phyloP scores from a whole-genome alignment of 164 flowering plant species.

The Berberis vulgaris region DNA sequence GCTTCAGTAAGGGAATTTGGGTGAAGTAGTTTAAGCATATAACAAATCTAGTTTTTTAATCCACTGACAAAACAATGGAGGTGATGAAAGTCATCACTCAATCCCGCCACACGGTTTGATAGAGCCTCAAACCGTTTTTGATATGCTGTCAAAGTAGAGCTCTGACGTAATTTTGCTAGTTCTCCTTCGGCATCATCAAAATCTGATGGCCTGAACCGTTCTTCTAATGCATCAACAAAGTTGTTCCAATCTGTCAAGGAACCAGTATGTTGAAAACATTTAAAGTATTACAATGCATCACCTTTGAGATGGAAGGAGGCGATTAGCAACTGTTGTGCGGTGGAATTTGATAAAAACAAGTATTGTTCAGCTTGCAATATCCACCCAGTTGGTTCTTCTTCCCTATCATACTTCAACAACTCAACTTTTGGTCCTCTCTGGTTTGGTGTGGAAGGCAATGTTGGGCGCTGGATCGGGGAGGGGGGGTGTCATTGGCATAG shows the following conservation, averaged over 20 bases:
- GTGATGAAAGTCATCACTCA: neutral
- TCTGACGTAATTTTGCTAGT: slow-evolving; percentile 1
- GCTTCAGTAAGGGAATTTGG: neutral
- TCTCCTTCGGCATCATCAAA: slow-evolving; percentile 3
- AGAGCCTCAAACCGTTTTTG: neutral
- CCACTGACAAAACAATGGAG: neutral
- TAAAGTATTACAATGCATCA: neutral
- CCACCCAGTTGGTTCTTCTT: neutral
- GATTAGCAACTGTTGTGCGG: neutral
- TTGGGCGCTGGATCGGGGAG: no score
- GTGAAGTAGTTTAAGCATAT: neutral
- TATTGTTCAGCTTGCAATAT: neutral
- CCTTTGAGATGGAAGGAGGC: neutral
- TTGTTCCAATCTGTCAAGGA: neutral
- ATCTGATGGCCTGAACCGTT: neutral
- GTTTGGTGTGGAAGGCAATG: no score
- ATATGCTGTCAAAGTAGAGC: neutral
- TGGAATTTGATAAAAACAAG: neutral
- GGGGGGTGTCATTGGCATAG: no score
- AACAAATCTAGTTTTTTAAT: neutral
- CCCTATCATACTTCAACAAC: neutral
- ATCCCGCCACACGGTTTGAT: neutral
- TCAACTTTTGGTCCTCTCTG: neutral
- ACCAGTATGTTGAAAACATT: neutral
- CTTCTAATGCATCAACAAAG: neutral